Conservation (phyloP, 1,284 basidiomycete genomes). For the Microbotryum intermedium region DNA sequence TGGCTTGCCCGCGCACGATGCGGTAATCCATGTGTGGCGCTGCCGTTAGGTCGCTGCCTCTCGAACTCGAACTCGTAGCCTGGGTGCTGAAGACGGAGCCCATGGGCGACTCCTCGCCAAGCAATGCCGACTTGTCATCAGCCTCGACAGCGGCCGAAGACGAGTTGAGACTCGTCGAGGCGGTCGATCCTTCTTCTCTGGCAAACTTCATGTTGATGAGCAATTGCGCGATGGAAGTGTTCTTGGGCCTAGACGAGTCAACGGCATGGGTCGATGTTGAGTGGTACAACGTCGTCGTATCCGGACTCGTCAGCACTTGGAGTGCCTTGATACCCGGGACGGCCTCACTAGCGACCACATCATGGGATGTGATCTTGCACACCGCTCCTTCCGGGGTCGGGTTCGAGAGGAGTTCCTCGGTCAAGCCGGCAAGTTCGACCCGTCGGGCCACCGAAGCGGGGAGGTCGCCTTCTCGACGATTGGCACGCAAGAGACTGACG, state of each 20-base stretch:
- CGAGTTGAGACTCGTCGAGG: not conserved
- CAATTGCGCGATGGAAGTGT: slow-evolving; percentile 21
- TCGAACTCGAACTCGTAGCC: not conserved
- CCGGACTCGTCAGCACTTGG: slow-evolving; percentile 19
- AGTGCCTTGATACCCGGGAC: slow-evolving; percentile 15
- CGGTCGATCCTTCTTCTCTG: not conserved
- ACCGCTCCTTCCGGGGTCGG: slow-evolving; percentile 16
- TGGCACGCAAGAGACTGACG: slow-evolving; percentile 12
- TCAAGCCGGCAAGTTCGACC: slow-evolving; percentile 13
- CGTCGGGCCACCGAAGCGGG: slow-evolving; percentile 23
- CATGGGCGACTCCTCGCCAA: not conserved
- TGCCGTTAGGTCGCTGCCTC: slow-evolving; percentile 1
- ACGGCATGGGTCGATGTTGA: slow-evolving; percentile 5
- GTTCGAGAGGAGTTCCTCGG: slow-evolving; percentile 19
- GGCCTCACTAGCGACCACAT: slow-evolving; percentile 7
- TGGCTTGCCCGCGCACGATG: slow-evolving; percentile 28
- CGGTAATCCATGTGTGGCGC: slow-evolving; percentile 33
- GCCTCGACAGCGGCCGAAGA: not conserved
- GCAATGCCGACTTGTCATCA: slow-evolving; percentile 6
- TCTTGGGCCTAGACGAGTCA: not conserved
- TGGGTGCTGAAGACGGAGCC: slow-evolving; percentile 5
- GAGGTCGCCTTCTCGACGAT: slow-evolving; percentile 5
- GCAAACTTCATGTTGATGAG: slow-evolving; percentile 31
- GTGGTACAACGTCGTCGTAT: slow-evolving; percentile 25
- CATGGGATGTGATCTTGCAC: slow-evolving; percentile 4